Evolutionary conservation across 2,329 filamentous ascomycete species (phyloP).

Genomic region (Alternaria longipes): DNA sequence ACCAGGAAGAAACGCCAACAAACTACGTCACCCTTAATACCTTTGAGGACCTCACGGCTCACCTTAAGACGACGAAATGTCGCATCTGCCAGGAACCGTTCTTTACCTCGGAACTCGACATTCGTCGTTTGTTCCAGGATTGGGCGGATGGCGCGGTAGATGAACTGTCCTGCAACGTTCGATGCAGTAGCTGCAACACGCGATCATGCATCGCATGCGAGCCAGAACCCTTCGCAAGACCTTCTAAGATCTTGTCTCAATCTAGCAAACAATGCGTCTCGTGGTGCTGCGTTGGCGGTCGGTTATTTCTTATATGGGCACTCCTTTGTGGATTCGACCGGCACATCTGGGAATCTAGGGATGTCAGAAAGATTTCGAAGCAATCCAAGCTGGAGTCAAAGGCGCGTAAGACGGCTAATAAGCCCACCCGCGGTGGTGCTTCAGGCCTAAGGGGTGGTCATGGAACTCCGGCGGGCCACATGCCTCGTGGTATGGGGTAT

Average conservation of each 20-base stretch:
- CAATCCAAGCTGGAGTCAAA: background rate
- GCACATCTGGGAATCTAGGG: slow-evolving; percentile 20
- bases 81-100: slow-evolving; percentile 16
- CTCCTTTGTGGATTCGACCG: slow-evolving; percentile 52
- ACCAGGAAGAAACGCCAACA: slow-evolving; percentile 10
- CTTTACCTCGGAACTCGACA: slow-evolving; percentile 20
- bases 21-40: slow-evolving; percentile 7
- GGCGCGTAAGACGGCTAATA: background rate
- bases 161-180: slow-evolving; percentile 21
- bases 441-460: slow-evolving; percentile 16
- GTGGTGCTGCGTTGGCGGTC: slow-evolving; percentile 50
- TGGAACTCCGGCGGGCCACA: background rate
- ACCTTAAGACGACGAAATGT: slow-evolving; percentile 24
- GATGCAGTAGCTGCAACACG: slow-evolving; percentile 28
- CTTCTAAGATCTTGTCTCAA: slow-evolving; percentile 7
- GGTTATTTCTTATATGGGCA: slow-evolving; percentile 49
- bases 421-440: slow-evolving; percentile 5
- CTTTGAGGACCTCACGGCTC: slow-evolving; percentile 21
- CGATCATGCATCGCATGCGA: slow-evolving; percentile 31
- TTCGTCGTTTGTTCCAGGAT: slow-evolving; percentile 21
- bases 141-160: slow-evolving; percentile 22
- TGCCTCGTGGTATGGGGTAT: slow-evolving; percentile 25
- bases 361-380: background rate
- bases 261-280: slow-evolving; percentile 18
- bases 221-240: slow-evolving; percentile 6